Evolutionary conservation across 1,284 basidiomycete species (phyloP).

Genomic region (Ganoderma leucocontextum): DNA sequence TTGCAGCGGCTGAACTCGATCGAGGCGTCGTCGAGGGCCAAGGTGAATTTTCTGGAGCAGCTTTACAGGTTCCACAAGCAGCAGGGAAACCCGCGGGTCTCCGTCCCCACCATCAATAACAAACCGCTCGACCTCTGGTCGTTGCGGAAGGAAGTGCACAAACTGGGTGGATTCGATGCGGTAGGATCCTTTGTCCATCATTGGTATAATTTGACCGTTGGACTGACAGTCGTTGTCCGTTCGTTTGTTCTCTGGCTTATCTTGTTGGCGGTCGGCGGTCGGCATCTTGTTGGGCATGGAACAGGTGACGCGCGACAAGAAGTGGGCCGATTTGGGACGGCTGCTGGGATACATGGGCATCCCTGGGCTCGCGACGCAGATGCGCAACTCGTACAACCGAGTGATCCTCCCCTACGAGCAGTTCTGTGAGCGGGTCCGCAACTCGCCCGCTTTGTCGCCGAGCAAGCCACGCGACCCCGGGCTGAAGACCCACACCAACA

Average conservation of each 20-base stretch:
- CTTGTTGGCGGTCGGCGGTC: constrained; percentile 24
- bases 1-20: constrained; percentile 96
- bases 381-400: constrained; percentile 89
- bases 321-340: constrained; percentile 88
- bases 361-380: constrained; percentile 84
- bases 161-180: constrained; percentile 86
- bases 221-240: constrained; percentile 17
- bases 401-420: constrained; percentile 96
- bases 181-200: constrained; percentile 50
- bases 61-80: constrained; percentile 93
- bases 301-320: constrained; percentile 80
- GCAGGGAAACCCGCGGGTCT: constrained; percentile 86
- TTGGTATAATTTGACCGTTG: constrained; percentile 10
- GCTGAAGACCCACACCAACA: constrained; percentile 54
- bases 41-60: constrained; percentile 97
- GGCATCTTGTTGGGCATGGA: constrained; percentile 26
- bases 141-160: constrained; percentile 90
- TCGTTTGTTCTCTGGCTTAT: constrained; percentile 1
- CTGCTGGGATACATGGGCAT: constrained; percentile 84
- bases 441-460: constrained; percentile 59
- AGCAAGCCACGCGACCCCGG: constrained; percentile 44
- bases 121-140: constrained; percentile 94
- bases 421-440: constrained; percentile 82
- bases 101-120: constrained; percentile 92
- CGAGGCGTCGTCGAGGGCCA: constrained; percentile 95